Evolutionary conservation across 805 yeast genomes (phyloP), one percentile per base, ranked within the genome.

Genomic region (Starmera caribaea): DNA sequence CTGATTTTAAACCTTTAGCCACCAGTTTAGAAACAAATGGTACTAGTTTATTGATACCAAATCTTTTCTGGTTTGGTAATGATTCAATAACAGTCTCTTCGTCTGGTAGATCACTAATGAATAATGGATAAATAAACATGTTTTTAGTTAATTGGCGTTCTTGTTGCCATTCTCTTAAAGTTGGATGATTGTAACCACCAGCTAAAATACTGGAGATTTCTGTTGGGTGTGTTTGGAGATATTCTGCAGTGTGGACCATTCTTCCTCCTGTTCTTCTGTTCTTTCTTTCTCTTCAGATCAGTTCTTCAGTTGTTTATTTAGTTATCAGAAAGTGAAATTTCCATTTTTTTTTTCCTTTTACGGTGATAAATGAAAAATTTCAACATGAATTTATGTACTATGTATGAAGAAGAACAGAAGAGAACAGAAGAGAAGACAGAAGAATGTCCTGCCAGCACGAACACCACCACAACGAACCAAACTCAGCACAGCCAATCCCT

Each of bases 131-230:
- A 44, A 92, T 87, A 55, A 92, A 81, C 94, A 86, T 84, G 58
- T 74, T 80, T 61, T 92, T 92, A 28, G 81, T 71, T 40, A 92
- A 70, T 59, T 79, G 90, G 50, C 88, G 74, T 57, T 81, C 90
- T 48, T 73, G 74, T 61, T 92, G 98, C 98, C 98, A 92, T 57
- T 74, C 79, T 51, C 98, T 74, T 16, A 86, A 55, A 35, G 90
- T 69, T 1, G 96, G 94, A 54, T 89, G 95, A 60, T 85, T 84
- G 63, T 89, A 92, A 4, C 97, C 97, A 43, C 97, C 96, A 45
- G 92, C 90, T 34, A 92, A 69, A 33, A 92, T 66, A 7, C 95
- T 83, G 12, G 87, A 71, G 45, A 86, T 74, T 30, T 71, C 66
- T 1, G 89, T 75, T 29, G 73, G 74, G 17, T 69, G 66, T 1